phyloP scores from a whole-genome alignment of 371 early-diverging fungal genomes.

The Zancudomyces culisetae region DNA sequence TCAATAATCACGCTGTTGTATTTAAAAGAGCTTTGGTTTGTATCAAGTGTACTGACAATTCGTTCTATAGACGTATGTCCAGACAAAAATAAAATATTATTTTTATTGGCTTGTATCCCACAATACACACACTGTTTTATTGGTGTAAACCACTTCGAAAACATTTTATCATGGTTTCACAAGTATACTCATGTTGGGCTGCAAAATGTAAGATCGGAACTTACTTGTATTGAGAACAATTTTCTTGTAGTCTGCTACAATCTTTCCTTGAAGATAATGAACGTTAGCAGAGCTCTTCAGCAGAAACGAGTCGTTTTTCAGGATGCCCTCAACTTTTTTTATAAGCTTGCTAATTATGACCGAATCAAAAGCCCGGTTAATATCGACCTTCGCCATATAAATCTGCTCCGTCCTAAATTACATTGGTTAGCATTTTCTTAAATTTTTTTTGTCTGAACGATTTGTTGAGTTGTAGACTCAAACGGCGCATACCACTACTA shows the following conservation, averaged over 20 bases:
- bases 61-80: not conserved
- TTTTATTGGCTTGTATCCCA: not conserved
- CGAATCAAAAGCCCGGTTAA: conserved; percentile 54
- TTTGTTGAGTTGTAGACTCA: too few species aligned
- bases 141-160: too few species aligned
- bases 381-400: conserved; percentile 71
- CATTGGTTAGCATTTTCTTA: too few species aligned
- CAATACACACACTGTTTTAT: too few species aligned
- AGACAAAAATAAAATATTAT: not conserved
- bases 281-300: not conserved
- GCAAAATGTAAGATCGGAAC: not conserved
- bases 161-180: not conserved
- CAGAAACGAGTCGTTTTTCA: conserved; percentile 9
- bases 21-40: not conserved
- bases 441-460: too few species aligned
- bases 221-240: not conserved
- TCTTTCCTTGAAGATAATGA: not conserved
- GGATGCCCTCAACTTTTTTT: conserved; percentile 27
- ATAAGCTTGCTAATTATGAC: conserved; percentile 49
- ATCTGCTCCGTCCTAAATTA: conserved; percentile 15
- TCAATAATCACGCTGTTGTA: not conserved
- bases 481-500: too few species aligned
- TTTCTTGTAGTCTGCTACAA: conserved; percentile 6
- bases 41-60: not conserved
- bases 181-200: not conserved